Base-by-base conservation (phyloP, 2,329 filamentous ascomycete genomes). In the Ophiosphaerella herpotricha region DNA sequence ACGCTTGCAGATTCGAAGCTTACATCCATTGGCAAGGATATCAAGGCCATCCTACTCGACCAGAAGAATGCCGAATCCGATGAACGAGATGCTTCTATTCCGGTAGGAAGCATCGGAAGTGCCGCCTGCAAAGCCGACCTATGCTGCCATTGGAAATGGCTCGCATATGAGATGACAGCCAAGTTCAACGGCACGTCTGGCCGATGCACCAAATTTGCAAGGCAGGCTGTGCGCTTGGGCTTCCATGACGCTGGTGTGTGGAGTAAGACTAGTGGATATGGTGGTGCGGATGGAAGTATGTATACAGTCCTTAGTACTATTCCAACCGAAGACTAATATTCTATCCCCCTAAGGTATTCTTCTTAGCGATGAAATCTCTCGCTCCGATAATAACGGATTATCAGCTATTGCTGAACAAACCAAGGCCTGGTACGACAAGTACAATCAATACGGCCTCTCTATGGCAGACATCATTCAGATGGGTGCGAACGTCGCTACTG, bases 401-500 rank as follows among this genome's bases (percentile, higher is more conserved):
- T 33, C 52, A 3, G 52, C 49, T 0, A 69, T 71, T 37, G 66
- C 60, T 3, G 62, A 62, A 2, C 55, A 68, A 44, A 72, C 63
- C 35, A 70, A 68, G 41, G 44, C 55, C 14, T 68, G 64, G 63
- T 68, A 70, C 39, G 64, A 35, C 24, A 70, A 69, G 43, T 71
- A 69, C 53, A 63, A 64, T 38, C 52, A 63, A 16, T 73, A 71
- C 39, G 67, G 67, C 23, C 62, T 73, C 46, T 63, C 58, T 29
- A 72, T 73, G 65, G 72, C 72, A 7, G 73, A 75, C 41, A 60
- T 75, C 21, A 73, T 75, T 18, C 72, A 75, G 43, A 67, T 73
- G 24, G 72, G 66, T 33, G 71, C 71, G 29, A 74, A 64, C 26
- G 60, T 74, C 18, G 72, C 72, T 5, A 71, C 70, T 2, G 72